Evolutionary conservation across 371 early-diverging fungal species (phyloP).

Genomic region (Mucor racemosus): DNA sequence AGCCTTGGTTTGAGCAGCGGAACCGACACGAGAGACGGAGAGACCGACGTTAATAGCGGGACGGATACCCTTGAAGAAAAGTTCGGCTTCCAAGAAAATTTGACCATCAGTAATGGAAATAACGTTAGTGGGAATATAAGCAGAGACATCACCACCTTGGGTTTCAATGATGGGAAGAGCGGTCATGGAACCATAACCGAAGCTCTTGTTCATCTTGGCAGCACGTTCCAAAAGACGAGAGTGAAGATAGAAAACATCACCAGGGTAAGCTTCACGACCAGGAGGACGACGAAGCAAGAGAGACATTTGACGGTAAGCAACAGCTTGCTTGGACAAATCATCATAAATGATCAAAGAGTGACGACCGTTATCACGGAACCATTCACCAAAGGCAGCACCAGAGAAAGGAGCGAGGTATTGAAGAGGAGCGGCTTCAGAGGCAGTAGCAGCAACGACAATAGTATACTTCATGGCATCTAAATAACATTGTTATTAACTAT

Average conservation of each 20-base stretch:
- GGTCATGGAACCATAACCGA: slow-evolving; percentile 93
- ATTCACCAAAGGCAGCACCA: slow-evolving; percentile 92
- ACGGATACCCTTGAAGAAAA: slow-evolving; percentile 98
- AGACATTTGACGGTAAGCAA: slow-evolving; percentile 98
- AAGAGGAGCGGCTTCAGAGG: slow-evolving; percentile 94
- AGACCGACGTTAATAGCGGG: slow-evolving; percentile 99
- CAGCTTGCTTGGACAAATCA: slow-evolving; percentile 97
- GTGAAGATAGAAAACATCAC: slow-evolving; percentile 98
- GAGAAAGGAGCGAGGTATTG: slow-evolving; percentile 97
- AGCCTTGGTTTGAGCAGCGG: slow-evolving; percentile 97
- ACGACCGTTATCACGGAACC: slow-evolving; percentile 97
- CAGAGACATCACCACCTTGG: slow-evolving; percentile 98
- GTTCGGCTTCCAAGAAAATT: slow-evolving; percentile 93
- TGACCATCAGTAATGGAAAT: slow-evolving; percentile 98
- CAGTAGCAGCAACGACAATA: slow-evolving; percentile 95
- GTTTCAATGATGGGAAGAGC: slow-evolving; percentile 98
- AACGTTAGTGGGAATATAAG: slow-evolving; percentile 98
- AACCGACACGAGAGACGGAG: slow-evolving; percentile 98
- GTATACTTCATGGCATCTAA: slow-evolving; percentile 79
- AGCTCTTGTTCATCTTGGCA: slow-evolving; percentile 94
- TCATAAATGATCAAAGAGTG: slow-evolving; percentile 95
- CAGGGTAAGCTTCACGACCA: slow-evolving; percentile 98
- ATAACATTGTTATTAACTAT: background rate
- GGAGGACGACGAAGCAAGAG: slow-evolving; percentile 97
- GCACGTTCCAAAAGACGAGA: slow-evolving; percentile 97